Conservation (phyloP, 306 rosid species). For the Prunus persica region Prunus_persica_NCBIv2 NC_034010.1:3318001-3318500, state of each 20-base stretch:
- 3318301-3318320: neutral
- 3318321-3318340: constrained; percentile 1
- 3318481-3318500: neutral
- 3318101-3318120: constrained; percentile 11
- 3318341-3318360: constrained; percentile 6
- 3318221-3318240: neutral
- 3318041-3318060: constrained; percentile 9
- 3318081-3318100: neutral
- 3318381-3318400: neutral
- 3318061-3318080: constrained; percentile 10
- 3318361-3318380: neutral
- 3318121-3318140: neutral
- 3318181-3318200: neutral
- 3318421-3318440: constrained; percentile 13
- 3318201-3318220: neutral
- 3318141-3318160: too few relatives aligned
- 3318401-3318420: neutral
- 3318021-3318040: constrained; percentile 1
- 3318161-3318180: neutral
- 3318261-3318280: constrained; percentile 5
- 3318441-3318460: neutral
- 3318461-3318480: neutral
- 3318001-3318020: neutral
- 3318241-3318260: neutral
- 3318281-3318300: neutral